These are phyloP conservation scores for Aspergillus amoenus DNA, from an alignment of 2,329 filamentous ascomycete genomes.

Conservation along the genomic window DNA sequence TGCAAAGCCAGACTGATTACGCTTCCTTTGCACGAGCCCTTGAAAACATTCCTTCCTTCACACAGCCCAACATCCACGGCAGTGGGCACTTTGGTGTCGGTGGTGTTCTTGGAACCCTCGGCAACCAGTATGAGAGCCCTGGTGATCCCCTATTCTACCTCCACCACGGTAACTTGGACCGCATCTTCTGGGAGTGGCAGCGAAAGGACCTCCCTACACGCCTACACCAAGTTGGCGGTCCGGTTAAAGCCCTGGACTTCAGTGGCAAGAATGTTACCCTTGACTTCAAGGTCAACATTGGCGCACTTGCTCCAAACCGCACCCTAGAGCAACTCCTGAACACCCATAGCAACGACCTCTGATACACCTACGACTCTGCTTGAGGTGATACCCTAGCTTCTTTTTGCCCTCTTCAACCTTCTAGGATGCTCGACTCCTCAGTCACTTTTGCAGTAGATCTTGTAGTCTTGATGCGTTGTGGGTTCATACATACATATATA, in stretches of 20 bases:
- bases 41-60: constrained; percentile 16
- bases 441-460: not conserved
- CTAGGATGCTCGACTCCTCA: not conserved
- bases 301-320: constrained; percentile 11
- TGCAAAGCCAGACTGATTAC: constrained; percentile 18
- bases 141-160: constrained; percentile 38
- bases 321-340: constrained; percentile 17
- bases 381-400: not conserved
- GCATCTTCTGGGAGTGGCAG: constrained; percentile 36
- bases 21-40: constrained; percentile 16
- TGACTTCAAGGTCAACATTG: constrained; percentile 17
- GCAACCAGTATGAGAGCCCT: constrained; percentile 17
- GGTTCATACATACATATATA: not conserved
- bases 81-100: constrained; percentile 16
- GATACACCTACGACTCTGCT: constrained; percentile 10
- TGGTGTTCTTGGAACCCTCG: constrained; percentile 18
- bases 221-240: constrained; percentile 36
- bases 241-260: constrained; percentile 25
- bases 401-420: not conserved
- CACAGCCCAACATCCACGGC: constrained; percentile 18
- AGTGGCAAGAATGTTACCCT: constrained; percentile 16
- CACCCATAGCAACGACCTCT: constrained; percentile 9
- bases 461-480: not conserved
- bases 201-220: constrained; percentile 29
- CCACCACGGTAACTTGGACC: constrained; percentile 40